A percentile compares a stretch with the other conserved stretches of the same genome.
Evolutionary conservation across 2,329 filamentous ascomycete species (phyloP).

Genomic region (Cercospora beticola): DNA sequence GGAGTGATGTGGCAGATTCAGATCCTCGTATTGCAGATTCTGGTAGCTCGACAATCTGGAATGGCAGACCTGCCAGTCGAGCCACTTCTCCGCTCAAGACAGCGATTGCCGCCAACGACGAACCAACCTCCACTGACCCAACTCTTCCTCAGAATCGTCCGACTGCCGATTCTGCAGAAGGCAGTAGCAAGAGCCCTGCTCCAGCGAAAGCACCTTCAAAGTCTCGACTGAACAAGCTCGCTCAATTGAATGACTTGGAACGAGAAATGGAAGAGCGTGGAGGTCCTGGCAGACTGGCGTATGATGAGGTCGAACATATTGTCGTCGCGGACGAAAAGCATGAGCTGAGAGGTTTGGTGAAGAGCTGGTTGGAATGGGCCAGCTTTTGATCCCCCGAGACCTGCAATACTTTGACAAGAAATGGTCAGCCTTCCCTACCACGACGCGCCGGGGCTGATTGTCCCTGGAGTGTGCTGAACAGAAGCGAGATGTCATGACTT

Average conservation of each 20-base stretch:
- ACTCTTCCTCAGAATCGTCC: slow-evolving; percentile 31
- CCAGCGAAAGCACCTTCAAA: slow-evolving; percentile 10
- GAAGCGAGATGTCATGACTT: not conserved
- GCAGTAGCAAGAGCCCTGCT: not conserved
- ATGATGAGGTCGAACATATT: slow-evolving; percentile 74
- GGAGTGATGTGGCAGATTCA: not conserved
- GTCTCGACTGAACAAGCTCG: slow-evolving; percentile 45
- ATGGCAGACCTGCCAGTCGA: slow-evolving; percentile 6
- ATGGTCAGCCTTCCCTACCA: no score
- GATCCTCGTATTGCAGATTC: slow-evolving; percentile 5
- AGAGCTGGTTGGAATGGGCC: slow-evolving; percentile 83
- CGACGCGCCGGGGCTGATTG: no score
- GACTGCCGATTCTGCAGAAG: slow-evolving; percentile 1
- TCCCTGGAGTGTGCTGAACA: not conserved
- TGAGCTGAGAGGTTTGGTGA: slow-evolving; percentile 73
- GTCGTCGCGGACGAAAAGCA: slow-evolving; percentile 63
- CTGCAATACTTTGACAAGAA: no score
- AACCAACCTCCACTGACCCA: slow-evolving; percentile 1
- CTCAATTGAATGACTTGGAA: slow-evolving; percentile 62
- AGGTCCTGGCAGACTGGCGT: slow-evolving; percentile 76
- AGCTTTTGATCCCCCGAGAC: slow-evolving; percentile 49
- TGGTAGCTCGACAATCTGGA: slow-evolving; percentile 15
- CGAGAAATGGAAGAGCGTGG: slow-evolving; percentile 67
- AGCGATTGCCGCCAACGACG: slow-evolving; percentile 11
- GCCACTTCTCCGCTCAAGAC: slow-evolving; percentile 18